phyloP scores from a whole-genome alignment of 768 basidiomycete genomes.

The Macrolepiota fuliginosa region DNA sequence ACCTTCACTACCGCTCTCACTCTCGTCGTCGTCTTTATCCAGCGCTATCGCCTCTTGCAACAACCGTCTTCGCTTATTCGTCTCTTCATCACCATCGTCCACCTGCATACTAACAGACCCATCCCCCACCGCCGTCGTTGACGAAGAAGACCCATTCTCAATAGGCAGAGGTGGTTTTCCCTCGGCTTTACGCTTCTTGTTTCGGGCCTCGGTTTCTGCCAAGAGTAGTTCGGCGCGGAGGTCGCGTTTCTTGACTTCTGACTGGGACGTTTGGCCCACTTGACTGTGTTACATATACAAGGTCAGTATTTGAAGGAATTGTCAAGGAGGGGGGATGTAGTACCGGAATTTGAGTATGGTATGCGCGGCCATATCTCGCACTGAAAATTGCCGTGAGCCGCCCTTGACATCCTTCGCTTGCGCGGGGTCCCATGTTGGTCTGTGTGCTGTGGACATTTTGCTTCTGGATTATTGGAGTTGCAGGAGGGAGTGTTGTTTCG shows the following conservation, averaged over 20 bases:
- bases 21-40: constrained; percentile 86
- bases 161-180: constrained; percentile 54
- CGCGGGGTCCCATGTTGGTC: constrained; percentile 97
- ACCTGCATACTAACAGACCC: not conserved
- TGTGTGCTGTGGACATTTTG: constrained; percentile 85
- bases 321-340: not conserved
- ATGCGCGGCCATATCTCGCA: constrained; percentile 91
- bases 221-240: constrained; percentile 77
- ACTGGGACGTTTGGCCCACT: constrained; percentile 81
- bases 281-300: constrained; percentile 48
- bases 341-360: constrained; percentile 98
- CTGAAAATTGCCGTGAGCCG: constrained; percentile 89
- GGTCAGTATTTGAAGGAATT: not conserved
- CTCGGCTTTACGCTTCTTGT: constrained; percentile 91
- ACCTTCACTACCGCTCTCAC: constrained; percentile 33
- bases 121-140: not conserved
- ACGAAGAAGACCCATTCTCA: constrained; percentile 34
- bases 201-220: constrained; percentile 85
- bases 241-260: constrained; percentile 78
- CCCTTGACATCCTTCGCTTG: constrained; percentile 91
- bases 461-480: not conserved
- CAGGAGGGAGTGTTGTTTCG: not conserved
- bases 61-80: constrained; percentile 82
- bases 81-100: constrained; percentile 45
- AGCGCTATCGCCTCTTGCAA: constrained; percentile 83